These are phyloP conservation scores for Lipomyces oligophaga DNA, from an alignment of 805 yeast species.

Conservation along the genomic window DNA sequence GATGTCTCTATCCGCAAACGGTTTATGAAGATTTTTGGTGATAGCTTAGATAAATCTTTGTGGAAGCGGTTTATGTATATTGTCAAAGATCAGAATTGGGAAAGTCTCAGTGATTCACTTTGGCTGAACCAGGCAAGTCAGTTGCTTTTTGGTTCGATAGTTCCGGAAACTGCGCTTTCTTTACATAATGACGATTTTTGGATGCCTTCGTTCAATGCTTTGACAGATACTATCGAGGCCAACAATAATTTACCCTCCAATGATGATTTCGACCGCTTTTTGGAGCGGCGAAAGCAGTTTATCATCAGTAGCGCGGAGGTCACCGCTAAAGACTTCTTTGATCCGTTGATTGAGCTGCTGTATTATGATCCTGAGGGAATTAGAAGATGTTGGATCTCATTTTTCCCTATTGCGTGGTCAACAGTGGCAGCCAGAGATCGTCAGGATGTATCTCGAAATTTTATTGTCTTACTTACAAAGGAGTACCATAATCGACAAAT, in stretches of 20 bases:
- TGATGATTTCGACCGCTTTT: slow-evolving; percentile 26
- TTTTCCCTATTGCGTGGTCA: slow-evolving; percentile 77
- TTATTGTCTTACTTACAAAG: slow-evolving; percentile 75
- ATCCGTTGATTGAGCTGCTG: slow-evolving; percentile 73
- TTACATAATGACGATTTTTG: slow-evolving; percentile 49
- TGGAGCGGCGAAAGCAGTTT: slow-evolving; percentile 28
- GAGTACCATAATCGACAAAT: slow-evolving; percentile 92
- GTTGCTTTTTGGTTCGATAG: slow-evolving; percentile 74
- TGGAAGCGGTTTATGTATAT: slow-evolving; percentile 79
- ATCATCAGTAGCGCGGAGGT: slow-evolving; percentile 32
- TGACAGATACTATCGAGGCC: slow-evolving; percentile 26
- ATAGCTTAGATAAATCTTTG: slow-evolving; percentile 72
- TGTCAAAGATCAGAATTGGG: slow-evolving; percentile 97
- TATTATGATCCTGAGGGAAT: slow-evolving; percentile 77
- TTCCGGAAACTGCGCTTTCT: slow-evolving; percentile 46
- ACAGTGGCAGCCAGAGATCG: slow-evolving; percentile 76
- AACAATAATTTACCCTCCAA: slow-evolving; percentile 29
- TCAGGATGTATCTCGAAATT: slow-evolving; percentile 75
- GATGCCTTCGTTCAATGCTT: slow-evolving; percentile 28
- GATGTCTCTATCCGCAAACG: slow-evolving; percentile 70
- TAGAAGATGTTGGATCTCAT: slow-evolving; percentile 74
- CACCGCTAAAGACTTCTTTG: slow-evolving; percentile 58
- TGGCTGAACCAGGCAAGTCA: slow-evolving; percentile 95
- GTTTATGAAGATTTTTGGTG: slow-evolving; percentile 73
- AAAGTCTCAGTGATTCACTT: slow-evolving; percentile 81